These are phyloP conservation scores for Musa balbisiana DNA, from an alignment of 202 grass and related monocot species.

Conservation along the genomic window DNA sequence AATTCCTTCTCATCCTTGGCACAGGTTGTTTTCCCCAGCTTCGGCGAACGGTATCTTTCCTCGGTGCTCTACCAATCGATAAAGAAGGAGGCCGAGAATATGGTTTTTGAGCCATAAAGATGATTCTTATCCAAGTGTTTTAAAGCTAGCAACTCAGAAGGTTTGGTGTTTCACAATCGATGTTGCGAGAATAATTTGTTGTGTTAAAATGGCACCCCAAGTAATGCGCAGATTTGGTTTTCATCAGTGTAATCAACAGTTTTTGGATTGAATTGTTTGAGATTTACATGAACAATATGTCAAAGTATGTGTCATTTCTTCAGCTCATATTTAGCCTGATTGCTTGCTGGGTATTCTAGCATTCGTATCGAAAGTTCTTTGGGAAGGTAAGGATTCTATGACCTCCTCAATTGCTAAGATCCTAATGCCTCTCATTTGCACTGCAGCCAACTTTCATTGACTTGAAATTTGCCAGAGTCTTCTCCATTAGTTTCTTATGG, in stretches of 20 bases:
- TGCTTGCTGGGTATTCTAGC: no score
- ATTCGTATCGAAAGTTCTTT: no score
- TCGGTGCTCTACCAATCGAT: conserved; percentile 19
- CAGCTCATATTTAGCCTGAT: no score
- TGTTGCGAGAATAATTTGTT: background rate
- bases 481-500: no score
- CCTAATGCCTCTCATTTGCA: no score
- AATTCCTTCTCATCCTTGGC: background rate
- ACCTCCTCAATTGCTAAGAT: no score
- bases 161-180: background rate
- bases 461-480: no score
- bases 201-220: background rate
- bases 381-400: no score
- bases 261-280: background rate
- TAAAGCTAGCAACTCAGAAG: background rate
- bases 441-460: no score
- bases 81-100: conserved; percentile 21
- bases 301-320: background rate
- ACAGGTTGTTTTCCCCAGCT: conserved; percentile 22
- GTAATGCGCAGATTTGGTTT: background rate
- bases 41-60: conserved; percentile 21
- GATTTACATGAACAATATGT: background rate
- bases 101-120: conserved; percentile 13
- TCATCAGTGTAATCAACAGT: background rate
- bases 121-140: background rate